Conservation (phyloP, 495 filamentous ascomycete genomes). For the Penicillium antarcticum region DNA sequence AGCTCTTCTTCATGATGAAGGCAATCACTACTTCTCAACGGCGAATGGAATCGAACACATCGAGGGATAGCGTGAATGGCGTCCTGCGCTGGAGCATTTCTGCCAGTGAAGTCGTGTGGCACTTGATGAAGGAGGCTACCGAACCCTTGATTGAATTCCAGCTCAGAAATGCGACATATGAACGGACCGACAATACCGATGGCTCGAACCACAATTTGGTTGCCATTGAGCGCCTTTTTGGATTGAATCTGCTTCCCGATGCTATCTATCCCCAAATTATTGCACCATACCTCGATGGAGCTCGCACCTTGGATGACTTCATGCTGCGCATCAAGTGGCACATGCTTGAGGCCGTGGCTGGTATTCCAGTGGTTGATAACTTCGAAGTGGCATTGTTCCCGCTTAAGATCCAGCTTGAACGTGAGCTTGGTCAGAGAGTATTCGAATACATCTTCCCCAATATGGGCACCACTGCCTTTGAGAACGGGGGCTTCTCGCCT, state of each 20-base stretch:
- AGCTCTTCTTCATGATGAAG: constrained; percentile 99
- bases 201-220: constrained; percentile 93
- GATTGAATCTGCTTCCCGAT: constrained; percentile 82
- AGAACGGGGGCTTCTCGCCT: constrained; percentile 69
- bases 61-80: constrained; percentile 72
- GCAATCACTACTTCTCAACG: constrained; percentile 95
- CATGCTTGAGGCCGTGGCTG: constrained; percentile 96
- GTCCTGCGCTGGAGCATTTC: constrained; percentile 86
- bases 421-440: constrained; percentile 86
- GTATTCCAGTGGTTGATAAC: constrained; percentile 94
- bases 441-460: constrained; percentile 98
- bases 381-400: constrained; percentile 95
- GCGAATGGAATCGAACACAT: constrained; percentile 64
- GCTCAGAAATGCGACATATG: constrained; percentile 81
- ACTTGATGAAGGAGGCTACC: constrained; percentile 78
- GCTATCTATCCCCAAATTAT: constrained; percentile 96
- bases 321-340: constrained; percentile 96
- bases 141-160: constrained; percentile 94
- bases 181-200: constrained; percentile 92
- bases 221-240: constrained; percentile 77
- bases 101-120: constrained; percentile 93
- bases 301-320: constrained; percentile 54
- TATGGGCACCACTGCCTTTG: constrained; percentile 54
- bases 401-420: constrained; percentile 89
- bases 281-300: constrained; percentile 74